Conservation (phyloP, 257 asterid genomes). For the Nicotiana sylvestris region DNA sequence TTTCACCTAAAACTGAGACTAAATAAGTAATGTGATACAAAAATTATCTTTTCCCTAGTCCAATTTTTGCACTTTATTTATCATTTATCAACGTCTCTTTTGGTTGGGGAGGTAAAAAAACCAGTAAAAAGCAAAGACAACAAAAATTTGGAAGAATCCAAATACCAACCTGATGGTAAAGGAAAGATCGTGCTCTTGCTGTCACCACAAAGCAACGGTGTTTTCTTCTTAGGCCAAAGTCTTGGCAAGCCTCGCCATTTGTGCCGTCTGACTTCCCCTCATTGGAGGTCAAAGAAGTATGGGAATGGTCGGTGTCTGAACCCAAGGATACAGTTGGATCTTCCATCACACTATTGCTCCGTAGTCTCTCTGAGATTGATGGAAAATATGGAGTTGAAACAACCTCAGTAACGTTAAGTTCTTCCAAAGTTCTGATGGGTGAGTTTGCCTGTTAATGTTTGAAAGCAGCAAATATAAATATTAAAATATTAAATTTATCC, state of each 20-base stretch:
- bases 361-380: constrained; percentile 45
- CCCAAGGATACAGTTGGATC: constrained; percentile 30
- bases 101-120: not conserved
- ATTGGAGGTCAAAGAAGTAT: constrained; percentile 22
- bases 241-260: constrained; percentile 30
- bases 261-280: constrained; percentile 27
- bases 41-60: not conserved
- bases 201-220: constrained; percentile 81
- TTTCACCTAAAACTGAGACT: not conserved
- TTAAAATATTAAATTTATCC: not conserved
- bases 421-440: constrained; percentile 76
- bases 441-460: constrained; percentile 74
- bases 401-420: constrained; percentile 67
- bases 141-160: constrained; percentile 7
- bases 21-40: not conserved
- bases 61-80: not conserved
- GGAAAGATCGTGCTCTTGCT: constrained; percentile 88
- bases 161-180: constrained; percentile 81
- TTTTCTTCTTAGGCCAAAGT: constrained; percentile 63
- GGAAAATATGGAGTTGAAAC: constrained; percentile 67
- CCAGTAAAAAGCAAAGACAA: not conserved
- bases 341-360: constrained; percentile 23
- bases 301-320: constrained; percentile 27
- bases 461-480: not conserved
- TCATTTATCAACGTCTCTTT: not conserved